Evolutionary conservation across 441 rosid genomes (phyloP), one percentile per base, ranked within the genome.

Genomic region (Populus hybrid): DNA sequence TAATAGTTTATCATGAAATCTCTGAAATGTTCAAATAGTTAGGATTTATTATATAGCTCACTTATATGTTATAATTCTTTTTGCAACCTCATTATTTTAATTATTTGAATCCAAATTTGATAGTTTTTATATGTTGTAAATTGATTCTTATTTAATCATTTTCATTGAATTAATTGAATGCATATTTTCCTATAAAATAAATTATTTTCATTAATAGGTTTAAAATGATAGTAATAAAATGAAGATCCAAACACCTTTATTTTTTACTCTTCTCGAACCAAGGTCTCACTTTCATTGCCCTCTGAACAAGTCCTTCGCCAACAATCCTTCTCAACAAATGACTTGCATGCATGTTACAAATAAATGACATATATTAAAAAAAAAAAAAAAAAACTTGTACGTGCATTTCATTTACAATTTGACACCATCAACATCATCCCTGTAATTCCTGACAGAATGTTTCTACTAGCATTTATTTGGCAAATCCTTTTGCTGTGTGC

Each of bases 401-500:
- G 57, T 50, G 20, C 57, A 50, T 50, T 16, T 16, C 20, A 50
- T 50, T 50, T 50, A 50, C 57, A 50, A 50, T 50, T 16, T 50
- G 57, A 50, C 57, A 1, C 57, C 57, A 50, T 50, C 20, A 14
- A 1, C 57, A 50, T 16, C 18, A 5, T 50, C 57, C 20, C 57
- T 50, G 18, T 14, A 50, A 50, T 50, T 50, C 57, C 20, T 14
- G 18, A 16, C 57, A 50, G 57, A 50, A 50, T 14, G 6, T 50
- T 59, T 70, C 21, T 61, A 18, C 68, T 57, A 77, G 75, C 42
- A 73, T 7, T 2, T 6, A 69, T 54, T 68, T 26, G 23, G 40
- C 20, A 35, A 30, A 61, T 61, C 79, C 35, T 78, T 82, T 12
- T 69, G 12, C 14, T 74, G 16, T 28, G 78, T 18, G 76, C 34